Evolutionary conservation across 1,284 basidiomycete genomes (phyloP), one percentile per base, ranked within the genome.

Genomic region (Leucoagaricus sp.): DNA sequence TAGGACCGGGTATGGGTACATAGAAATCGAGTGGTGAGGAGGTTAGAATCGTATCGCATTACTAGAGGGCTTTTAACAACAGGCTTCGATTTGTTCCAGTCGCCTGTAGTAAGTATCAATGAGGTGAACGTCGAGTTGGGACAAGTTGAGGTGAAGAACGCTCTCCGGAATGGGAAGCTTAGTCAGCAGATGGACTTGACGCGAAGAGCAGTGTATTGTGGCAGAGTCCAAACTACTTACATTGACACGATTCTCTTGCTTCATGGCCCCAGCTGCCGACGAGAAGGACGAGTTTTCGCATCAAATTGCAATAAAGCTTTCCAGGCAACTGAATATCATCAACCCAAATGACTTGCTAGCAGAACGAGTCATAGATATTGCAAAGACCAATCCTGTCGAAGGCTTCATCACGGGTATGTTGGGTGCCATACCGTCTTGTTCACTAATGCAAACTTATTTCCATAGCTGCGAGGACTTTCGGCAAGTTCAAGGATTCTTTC

Each of bases 281-380:
- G 65, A 67, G 29, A 71, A 58, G 69, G 79, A 86, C 55, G 78
- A 81, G 15, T 93, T 92, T 67, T 82, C 80, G 33, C 91, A 93
- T 68, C 83, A 87, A 58, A 72, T 93, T 33, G 91, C 91, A 19
- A 89, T 93, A 61, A 85, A 91, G 73, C 80, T 95, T 26, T 93
- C 91, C 3, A 76, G 93, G 29, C 84, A 85, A 8, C 78, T 94
- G 65, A 94, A 94, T 69, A 78, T 80, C 9, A 70, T 93, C 58
- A 92, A 92, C 64, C 90, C 91, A 0, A 95, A 94, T 68, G 90
- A 93, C 64, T 73, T 90, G 1, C 80, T 96, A 23, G 92, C 92
- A 1, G 79, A 82, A 58, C 78, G 89, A 58, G 89, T 95, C 41
- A 86, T 87, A 49, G 88, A 91, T 61, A 89, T 95, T 52, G 92